These are phyloP conservation scores for Morella rubra DNA, from an alignment of 306 rosid species.

Conservation along the genomic window DNA sequence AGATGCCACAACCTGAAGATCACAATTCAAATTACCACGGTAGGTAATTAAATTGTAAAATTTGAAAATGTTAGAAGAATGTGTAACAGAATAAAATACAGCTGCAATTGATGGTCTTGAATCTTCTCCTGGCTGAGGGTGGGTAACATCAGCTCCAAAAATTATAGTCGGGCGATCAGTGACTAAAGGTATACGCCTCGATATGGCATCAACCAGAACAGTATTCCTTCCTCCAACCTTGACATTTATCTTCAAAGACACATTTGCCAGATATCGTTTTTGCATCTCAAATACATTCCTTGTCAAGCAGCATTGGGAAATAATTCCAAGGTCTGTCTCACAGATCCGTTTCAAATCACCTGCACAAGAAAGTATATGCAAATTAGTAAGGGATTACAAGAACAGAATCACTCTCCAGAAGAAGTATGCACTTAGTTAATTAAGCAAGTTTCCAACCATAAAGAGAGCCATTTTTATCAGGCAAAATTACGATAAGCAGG, in stretches of 20 bases:
- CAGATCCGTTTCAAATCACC: slow-evolving; percentile 93
- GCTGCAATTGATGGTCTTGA: slow-evolving; percentile 97
- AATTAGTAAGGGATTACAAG: neutral
- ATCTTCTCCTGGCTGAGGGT: slow-evolving; percentile 99
- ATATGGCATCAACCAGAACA: slow-evolving; percentile 89
- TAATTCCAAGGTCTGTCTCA: slow-evolving; percentile 94
- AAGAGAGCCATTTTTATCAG: slow-evolving; percentile 92
- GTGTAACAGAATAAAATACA: slow-evolving; percentile 41
- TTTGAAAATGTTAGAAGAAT: neutral
- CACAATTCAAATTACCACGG: neutral
- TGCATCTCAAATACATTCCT: slow-evolving; percentile 82
- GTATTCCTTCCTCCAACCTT: slow-evolving; percentile 98
- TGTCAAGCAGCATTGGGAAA: slow-evolving; percentile 91
- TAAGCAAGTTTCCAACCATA: slow-evolving; percentile 55
- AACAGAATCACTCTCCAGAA: neutral
- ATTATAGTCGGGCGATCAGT: slow-evolving; percentile 93
- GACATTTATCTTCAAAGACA: slow-evolving; percentile 85
- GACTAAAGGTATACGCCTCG: slow-evolving; percentile 85
- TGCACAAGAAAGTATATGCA: slow-evolving; percentile 26
- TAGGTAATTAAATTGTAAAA: neutral
- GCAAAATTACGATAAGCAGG: slow-evolving; percentile 82
- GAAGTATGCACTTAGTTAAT: neutral
- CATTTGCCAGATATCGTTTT: slow-evolving; percentile 93
- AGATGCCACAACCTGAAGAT: slow-evolving; percentile 88
- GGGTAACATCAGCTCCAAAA: slow-evolving; percentile 99